Conservation (phyloP, 768 basidiomycete genomes). For the Tremella yokohamensis region DNA sequence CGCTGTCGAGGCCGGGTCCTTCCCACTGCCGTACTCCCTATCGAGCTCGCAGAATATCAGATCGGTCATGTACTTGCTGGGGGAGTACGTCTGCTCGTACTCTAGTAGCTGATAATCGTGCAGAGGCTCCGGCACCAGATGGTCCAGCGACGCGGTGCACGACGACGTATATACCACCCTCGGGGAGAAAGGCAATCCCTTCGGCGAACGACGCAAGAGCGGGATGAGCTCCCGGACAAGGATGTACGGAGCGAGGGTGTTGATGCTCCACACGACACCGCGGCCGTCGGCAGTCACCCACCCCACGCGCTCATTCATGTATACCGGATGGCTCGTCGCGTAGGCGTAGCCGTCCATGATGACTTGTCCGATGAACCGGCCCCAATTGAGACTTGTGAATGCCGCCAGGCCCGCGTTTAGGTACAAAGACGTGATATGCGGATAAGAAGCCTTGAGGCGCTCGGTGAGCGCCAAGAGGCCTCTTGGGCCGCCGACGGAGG, state of each 20-base stretch:
- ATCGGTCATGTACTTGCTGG: constrained; percentile 46
- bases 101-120: constrained; percentile 39
- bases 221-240: constrained; percentile 45
- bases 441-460: constrained; percentile 40
- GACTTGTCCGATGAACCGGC: constrained; percentile 31
- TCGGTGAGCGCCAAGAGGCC: constrained; percentile 42
- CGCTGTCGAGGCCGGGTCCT: not conserved
- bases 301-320: constrained; percentile 38
- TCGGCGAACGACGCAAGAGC: constrained; percentile 36
- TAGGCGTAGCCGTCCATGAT: constrained; percentile 26
- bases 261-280: constrained; percentile 45
- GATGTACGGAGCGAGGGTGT: constrained; percentile 45
- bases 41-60: constrained; percentile 43
- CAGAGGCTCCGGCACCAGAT: constrained; percentile 22
- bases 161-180: constrained; percentile 46
- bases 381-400: constrained; percentile 35
- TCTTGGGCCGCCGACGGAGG: constrained; percentile 31
- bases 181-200: constrained; percentile 37
- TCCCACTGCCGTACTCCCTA: constrained; percentile 18
- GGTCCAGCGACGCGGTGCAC: constrained; percentile 14
- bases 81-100: constrained; percentile 24
- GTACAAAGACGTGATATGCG: constrained; percentile 49
- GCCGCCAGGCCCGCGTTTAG: constrained; percentile 50
- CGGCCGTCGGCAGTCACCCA: constrained; percentile 48
- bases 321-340: constrained; percentile 39